phyloP scores from a whole-genome alignment of 2,329 filamentous ascomycete genomes.

The Periglandula ipomoeae region DNA sequence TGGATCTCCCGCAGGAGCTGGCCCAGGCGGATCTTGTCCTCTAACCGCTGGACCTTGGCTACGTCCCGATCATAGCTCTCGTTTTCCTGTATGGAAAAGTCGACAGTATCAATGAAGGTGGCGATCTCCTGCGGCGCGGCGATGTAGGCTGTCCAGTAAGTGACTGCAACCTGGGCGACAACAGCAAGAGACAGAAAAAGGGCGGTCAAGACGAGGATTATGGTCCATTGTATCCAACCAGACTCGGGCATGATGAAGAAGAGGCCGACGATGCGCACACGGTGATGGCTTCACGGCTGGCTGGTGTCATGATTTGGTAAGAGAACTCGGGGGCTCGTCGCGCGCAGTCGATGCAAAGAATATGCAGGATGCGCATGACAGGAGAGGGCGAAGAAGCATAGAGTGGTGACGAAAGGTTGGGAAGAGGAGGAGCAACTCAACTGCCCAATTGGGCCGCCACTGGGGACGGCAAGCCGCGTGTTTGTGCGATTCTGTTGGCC shows the following conservation, averaged over 20 bases:
- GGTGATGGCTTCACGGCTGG: conserved; percentile 9
- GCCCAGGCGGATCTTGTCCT: conserved; percentile 52
- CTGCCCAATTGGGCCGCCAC: conserved; percentile 7
- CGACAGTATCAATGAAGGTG: conserved; percentile 49
- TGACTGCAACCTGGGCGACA: conserved; percentile 40
- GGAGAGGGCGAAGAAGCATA: background rate
- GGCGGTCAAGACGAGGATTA: conserved; percentile 49
- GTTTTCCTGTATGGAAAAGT: conserved; percentile 55
- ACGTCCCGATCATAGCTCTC: conserved; percentile 55
- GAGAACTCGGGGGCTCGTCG: background rate
- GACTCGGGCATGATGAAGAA: conserved; percentile 39
- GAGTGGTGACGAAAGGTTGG: conserved; percentile 3
- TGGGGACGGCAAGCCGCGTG: conserved; percentile 4
- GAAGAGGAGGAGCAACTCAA: conserved; percentile 5
- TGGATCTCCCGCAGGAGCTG: conserved; percentile 54
- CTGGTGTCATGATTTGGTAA: conserved; percentile 7
- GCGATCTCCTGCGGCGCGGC: conserved; percentile 49
- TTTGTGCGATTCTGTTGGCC: conserved; percentile 4
- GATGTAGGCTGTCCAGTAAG: conserved; percentile 46
- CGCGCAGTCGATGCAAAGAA: conserved; percentile 3
- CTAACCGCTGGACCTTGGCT: conserved; percentile 45
- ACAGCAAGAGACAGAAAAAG: conserved; percentile 47
- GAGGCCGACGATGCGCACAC: conserved; percentile 12
- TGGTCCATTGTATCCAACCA: conserved; percentile 45
- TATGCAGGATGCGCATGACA: conserved; percentile 3